Evolutionary conservation across 352 stramenopile species (phyloP), one percentile per base, ranked within the genome.

Genomic region (Albugo candida): DNA sequence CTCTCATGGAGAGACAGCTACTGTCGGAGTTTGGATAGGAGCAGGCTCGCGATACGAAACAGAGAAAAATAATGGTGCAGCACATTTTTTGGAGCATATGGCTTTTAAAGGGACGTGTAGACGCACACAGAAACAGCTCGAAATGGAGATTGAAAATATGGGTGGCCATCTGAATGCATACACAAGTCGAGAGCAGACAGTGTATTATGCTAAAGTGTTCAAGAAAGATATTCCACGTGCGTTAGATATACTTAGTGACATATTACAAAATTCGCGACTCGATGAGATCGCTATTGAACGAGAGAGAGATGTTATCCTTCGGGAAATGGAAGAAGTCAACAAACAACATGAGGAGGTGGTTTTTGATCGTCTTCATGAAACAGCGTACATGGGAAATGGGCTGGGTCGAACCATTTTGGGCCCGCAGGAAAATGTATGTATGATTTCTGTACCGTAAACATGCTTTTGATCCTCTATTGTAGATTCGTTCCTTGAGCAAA

Each of bases 21-120:
- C 95, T 18, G 93, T 99, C 41, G 96, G 96, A 46, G 89, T 98
- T 34, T 97, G 86, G 78, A 97, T 98, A 57, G 92, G 96, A 62
- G 83, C 92, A 10, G 92, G 93, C 49, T 96, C 76, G 45, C 82
- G 96, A 49, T 99, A 98, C 68, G 96, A 99, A 82, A 99, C 92
- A 2, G 75, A 70, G 16, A 60, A 92, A 56, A 99, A 99, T 77
- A 99, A 99, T 63, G 96, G 96, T 49, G 92, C 94, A 5, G 95
- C 95, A 13, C 96, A 99, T 70, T 99, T 99, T 61, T 55, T 99
- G 48, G 96, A 99, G 79, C 96, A 99, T 78, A 98, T 99, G 92
- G 89, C 94, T 41, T 99, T 99, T 78, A 99, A 99, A 73, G 96
- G 96, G 58, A 99, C 96, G 34, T 63, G 63, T 31, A 94, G 93